Percentiles rank a stretch among this genome's conserved stretches.
These are phyloP conservation scores for Erodium texanum DNA, from an alignment of 441 rosid species.

Conservation along the genomic window DNA sequence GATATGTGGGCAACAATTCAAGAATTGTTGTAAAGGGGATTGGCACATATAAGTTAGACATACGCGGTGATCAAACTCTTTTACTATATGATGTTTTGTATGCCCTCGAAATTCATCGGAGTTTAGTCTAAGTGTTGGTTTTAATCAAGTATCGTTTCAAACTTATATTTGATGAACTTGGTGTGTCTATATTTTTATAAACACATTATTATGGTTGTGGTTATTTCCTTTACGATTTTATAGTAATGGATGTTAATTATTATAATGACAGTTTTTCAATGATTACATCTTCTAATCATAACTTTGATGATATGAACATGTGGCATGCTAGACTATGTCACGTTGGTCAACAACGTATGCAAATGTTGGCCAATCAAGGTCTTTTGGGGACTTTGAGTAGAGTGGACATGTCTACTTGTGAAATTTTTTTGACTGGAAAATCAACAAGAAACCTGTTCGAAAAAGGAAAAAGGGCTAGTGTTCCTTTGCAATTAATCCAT, in stretches of 20 bases:
- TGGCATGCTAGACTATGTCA: constrained; percentile 8
- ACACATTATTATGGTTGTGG: no score
- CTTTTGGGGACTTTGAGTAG: neutral
- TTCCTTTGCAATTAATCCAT: neutral
- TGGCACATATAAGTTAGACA: neutral
- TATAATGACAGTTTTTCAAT: neutral
- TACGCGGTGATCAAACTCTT: neutral
- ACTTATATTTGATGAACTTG: no score
- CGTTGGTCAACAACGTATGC: neutral
- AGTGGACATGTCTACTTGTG: neutral
- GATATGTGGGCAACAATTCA: neutral
- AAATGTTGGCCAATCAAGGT: neutral
- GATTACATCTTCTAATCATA: neutral
- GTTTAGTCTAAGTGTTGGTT: no score
- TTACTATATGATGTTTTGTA: constrained; percentile 10
- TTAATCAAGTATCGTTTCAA: no score
- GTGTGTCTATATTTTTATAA: no score
- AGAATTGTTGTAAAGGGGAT: neutral
- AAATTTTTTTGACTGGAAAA: constrained; percentile 7
- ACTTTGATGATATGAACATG: neutral
- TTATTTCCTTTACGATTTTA: no score
- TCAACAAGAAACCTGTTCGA: constrained; percentile 4
- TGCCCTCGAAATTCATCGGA: neutral
- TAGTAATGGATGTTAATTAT: neutral
- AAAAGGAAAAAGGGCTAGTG: neutral